phyloP scores from a whole-genome alignment of 163 green algal genomes.

The Coccomyxa subellipsoidea region DNA sequence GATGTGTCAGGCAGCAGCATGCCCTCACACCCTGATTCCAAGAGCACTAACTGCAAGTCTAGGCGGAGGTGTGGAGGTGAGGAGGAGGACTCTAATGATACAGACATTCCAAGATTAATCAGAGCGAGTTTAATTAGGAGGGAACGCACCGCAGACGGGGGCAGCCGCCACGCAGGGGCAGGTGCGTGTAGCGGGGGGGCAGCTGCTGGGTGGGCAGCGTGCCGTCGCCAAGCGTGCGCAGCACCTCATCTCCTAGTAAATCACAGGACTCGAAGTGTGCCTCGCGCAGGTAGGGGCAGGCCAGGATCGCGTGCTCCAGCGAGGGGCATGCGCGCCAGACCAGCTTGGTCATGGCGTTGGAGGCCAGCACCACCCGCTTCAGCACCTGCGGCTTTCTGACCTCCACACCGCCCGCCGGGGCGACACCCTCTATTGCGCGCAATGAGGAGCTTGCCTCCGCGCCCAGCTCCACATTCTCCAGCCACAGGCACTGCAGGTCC shows the following conservation, averaged over 20 bases:
- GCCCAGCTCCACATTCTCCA: background rate
- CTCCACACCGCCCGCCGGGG: background rate
- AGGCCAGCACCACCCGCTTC: background rate
- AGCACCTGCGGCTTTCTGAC: background rate
- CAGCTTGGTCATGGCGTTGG: constrained; percentile 1
- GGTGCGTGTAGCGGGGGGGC: constrained; percentile 3
- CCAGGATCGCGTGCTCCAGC: constrained; percentile 26
- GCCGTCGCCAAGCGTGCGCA: background rate
- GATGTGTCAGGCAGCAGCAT: no score
- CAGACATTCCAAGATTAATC: no score
- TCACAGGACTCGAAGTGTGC: constrained; percentile 34
- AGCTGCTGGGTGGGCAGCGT: background rate
- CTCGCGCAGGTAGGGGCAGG: constrained; percentile 25
- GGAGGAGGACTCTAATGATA: no score
- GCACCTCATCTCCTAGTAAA: constrained; percentile 15
- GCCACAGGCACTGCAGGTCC: background rate
- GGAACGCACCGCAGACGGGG: constrained; percentile 1
- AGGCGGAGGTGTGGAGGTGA: no score
- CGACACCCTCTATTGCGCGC: no score
- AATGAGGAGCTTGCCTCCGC: background rate
- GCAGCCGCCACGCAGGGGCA: background rate
- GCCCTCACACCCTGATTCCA: no score
- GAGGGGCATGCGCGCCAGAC: background rate
- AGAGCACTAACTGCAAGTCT: no score
- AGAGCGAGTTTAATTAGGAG: background rate